Evolutionary conservation across 768 basidiomycete species (phyloP).

Genomic region (Boletus tomentosulus): DNA sequence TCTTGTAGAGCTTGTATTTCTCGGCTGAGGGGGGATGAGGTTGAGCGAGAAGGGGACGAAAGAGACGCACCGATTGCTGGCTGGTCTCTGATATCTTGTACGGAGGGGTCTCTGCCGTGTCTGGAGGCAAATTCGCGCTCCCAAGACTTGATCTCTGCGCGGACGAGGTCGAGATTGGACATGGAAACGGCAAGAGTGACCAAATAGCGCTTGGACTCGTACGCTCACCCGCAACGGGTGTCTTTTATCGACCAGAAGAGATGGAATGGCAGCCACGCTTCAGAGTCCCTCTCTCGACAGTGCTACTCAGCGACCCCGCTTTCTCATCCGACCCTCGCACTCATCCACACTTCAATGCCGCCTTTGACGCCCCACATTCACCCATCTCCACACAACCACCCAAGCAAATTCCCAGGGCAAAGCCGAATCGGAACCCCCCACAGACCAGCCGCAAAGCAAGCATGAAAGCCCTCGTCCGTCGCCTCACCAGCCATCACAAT

Average conservation of each 20-base stretch:
- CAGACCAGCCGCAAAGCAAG: slow-evolving; percentile 7
- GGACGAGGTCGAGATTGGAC: slow-evolving; percentile 35
- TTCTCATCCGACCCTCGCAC: slow-evolving; percentile 54
- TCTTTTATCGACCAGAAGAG: background rate
- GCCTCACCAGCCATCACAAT: slow-evolving; percentile 22
- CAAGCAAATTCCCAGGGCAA: background rate
- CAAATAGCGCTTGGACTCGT: background rate
- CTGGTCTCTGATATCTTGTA: slow-evolving; percentile 66
- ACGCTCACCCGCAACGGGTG: background rate
- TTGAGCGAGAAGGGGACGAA: slow-evolving; percentile 1
- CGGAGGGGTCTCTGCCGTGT: slow-evolving; percentile 55
- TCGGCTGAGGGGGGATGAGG: slow-evolving; percentile 45
- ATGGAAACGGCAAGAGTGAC: slow-evolving; percentile 1
- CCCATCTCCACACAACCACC: background rate
- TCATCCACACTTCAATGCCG: slow-evolving; percentile 39
- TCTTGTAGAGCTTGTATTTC: slow-evolving; percentile 82
- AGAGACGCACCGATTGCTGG: slow-evolving; percentile 56
- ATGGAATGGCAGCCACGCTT: background rate
- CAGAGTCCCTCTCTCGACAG: slow-evolving; percentile 20
- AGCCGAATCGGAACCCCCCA: background rate
- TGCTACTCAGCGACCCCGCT: slow-evolving; percentile 49
- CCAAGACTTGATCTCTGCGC: slow-evolving; percentile 73
- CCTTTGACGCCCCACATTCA: background rate
- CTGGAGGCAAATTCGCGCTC: slow-evolving; percentile 60
- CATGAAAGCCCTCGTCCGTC: slow-evolving; percentile 28